phyloP scores from a whole-genome alignment of 208 protist species.

The Novymonas esmeraldas region DNA sequence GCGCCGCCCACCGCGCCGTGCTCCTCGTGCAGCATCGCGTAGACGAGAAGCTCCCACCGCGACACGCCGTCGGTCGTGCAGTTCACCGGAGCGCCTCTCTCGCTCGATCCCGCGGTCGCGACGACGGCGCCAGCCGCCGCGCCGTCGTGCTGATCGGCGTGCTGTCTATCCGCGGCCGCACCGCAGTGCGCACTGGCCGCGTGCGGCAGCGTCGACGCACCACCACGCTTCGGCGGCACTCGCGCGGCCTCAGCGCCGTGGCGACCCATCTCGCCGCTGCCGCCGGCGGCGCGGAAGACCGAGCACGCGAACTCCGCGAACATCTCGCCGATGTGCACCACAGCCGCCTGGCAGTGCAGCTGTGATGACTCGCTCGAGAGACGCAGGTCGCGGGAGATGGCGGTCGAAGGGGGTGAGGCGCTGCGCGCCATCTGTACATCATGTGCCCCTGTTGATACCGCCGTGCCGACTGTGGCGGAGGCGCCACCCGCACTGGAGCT shows the following conservation, averaged over 20 bases:
- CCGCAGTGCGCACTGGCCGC: background rate
- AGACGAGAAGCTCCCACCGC: slow-evolving; percentile 72
- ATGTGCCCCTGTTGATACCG: slow-evolving; percentile 1
- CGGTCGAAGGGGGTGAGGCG: slow-evolving; percentile 16
- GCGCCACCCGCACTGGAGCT: background rate
- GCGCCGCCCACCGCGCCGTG: background rate
- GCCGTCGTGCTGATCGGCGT: slow-evolving; percentile 1
- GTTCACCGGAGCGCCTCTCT: slow-evolving; percentile 3
- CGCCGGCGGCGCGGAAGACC: slow-evolving; percentile 13
- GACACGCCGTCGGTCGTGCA: slow-evolving; percentile 34
- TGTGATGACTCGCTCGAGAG: slow-evolving; percentile 12
- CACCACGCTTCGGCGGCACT: background rate
- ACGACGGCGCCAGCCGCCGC: slow-evolving; percentile 2
- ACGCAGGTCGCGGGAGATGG: background rate
- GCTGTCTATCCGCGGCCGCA: slow-evolving; percentile 1
- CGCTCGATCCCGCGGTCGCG: background rate
- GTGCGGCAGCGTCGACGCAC: background rate
- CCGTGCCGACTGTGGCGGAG: background rate
- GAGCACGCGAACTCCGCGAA: slow-evolving; percentile 89
- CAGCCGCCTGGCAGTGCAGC: slow-evolving; percentile 83
- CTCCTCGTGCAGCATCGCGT: slow-evolving; percentile 21
- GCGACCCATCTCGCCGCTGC: background rate
- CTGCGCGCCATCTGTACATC: slow-evolving; percentile 37
- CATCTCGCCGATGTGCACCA: slow-evolving; percentile 82
- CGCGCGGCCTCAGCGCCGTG: background rate